These are phyloP conservation scores for Penicillium sp. DNA, from an alignment of 2,329 filamentous ascomycete genomes.

Conservation along the genomic window DNA sequence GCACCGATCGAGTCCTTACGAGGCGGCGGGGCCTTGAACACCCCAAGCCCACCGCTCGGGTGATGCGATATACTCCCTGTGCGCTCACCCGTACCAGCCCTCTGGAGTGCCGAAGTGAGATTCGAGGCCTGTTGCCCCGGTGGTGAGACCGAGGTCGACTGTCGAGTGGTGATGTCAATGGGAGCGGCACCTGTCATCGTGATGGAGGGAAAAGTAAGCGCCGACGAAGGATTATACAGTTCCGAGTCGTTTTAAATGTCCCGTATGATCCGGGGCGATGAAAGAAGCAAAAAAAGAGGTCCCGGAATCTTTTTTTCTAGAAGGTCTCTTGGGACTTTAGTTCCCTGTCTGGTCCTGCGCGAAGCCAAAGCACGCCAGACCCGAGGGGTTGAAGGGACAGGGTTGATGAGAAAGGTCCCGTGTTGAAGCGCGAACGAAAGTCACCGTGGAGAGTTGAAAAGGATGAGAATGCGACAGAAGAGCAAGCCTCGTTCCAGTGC, in stretches of 20 bases:
- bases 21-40: constrained; percentile 46
- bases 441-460: constrained; percentile 50
- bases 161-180: constrained; percentile 63
- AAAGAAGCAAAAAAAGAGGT: constrained; percentile 4
- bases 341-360: constrained; percentile 49
- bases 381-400: constrained; percentile 54
- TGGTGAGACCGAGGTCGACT: constrained; percentile 60
- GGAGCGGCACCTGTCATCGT: constrained; percentile 60
- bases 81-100: constrained; percentile 49
- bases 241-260: neutral
- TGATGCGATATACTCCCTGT: constrained; percentile 50
- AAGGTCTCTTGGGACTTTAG: constrained; percentile 19
- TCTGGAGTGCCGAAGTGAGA: constrained; percentile 63
- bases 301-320: constrained; percentile 1
- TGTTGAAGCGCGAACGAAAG: constrained; percentile 53
- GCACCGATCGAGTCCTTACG: constrained; percentile 61
- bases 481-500: constrained; percentile 47
- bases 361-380: constrained; percentile 45
- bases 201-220: constrained; percentile 20
- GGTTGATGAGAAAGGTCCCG: constrained; percentile 48
- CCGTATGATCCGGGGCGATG: constrained; percentile 17
- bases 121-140: constrained; percentile 64
- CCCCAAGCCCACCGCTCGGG: constrained; percentile 42
- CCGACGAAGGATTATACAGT: neutral
- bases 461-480: constrained; percentile 51